These are phyloP conservation scores for Talaromyces albobiverticillius DNA, from an alignment of 2,329 filamentous ascomycete species.

Conservation along the genomic window DNA sequence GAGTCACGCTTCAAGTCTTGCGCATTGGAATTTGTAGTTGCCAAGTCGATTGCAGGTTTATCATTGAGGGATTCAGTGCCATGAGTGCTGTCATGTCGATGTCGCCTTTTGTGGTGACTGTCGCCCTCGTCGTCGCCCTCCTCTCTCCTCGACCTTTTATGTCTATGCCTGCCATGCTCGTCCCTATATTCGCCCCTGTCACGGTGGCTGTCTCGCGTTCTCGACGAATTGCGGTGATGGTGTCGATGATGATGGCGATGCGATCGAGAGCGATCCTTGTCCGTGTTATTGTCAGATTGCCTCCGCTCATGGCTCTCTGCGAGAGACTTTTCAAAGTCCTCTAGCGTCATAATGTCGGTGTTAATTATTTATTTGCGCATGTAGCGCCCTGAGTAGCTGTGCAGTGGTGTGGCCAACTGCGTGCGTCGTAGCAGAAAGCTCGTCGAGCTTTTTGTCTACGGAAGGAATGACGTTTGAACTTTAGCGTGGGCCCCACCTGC, in stretches of 20 bases:
- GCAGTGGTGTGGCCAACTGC: background rate
- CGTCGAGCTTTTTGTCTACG: constrained; percentile 17
- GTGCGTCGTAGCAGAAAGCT: background rate
- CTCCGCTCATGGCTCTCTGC: constrained; percentile 54
- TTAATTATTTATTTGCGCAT: background rate
- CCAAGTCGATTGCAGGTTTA: constrained; percentile 19
- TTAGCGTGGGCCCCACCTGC: constrained; percentile 13
- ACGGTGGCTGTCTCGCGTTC: constrained; percentile 30
- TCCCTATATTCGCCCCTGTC: constrained; percentile 38
- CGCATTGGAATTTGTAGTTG: constrained; percentile 21
- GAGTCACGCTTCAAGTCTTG: constrained; percentile 66
- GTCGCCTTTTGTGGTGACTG: constrained; percentile 21
- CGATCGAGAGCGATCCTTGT: constrained; percentile 35
- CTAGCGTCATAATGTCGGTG: constrained; percentile 51
- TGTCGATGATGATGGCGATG: constrained; percentile 35
- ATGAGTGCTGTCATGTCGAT: constrained; percentile 15
- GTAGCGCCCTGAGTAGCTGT: background rate
- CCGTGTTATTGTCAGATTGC: constrained; percentile 26
- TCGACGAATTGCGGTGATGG: constrained; percentile 42
- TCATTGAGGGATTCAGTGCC: constrained; percentile 44
- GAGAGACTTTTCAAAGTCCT: constrained; percentile 76
- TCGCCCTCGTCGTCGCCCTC: constrained; percentile 44
- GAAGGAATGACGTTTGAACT: constrained; percentile 33
- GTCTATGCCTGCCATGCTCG: constrained; percentile 7
- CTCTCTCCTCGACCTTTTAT: constrained; percentile 10